These are phyloP conservation scores for Rhododendron ferrugineum DNA, from an alignment of 148 eudicot genomes.

Conservation along the genomic window DNA sequence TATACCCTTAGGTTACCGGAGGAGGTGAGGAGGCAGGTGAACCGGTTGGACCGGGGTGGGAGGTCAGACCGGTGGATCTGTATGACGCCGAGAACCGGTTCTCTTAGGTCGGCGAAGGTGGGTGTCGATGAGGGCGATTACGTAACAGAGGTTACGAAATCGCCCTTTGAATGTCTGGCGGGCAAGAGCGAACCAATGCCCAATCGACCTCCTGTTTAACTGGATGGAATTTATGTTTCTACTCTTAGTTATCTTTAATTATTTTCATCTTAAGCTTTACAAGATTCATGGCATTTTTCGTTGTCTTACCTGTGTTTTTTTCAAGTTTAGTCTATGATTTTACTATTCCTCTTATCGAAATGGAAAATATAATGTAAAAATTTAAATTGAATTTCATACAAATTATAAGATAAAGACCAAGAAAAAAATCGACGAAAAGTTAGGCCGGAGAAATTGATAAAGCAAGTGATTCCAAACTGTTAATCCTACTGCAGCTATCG, in stretches of 20 bases:
- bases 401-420: too few species aligned
- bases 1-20: conserved; percentile 39
- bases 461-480: too few species aligned
- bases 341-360: too few species aligned
- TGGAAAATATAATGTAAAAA: too few species aligned
- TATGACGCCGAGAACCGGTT: conserved; percentile 2
- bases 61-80: conserved; percentile 12
- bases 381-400: too few species aligned
- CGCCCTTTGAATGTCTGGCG: background rate
- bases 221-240: background rate
- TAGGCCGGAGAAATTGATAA: too few species aligned
- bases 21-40: conserved; percentile 21
- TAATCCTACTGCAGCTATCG: too few species aligned
- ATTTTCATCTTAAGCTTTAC: too few species aligned
- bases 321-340: too few species aligned
- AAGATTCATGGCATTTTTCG: too few species aligned
- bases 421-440: too few species aligned
- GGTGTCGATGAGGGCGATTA: background rate
- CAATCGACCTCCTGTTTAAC: background rate
- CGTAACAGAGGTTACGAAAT: background rate
- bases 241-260: background rate
- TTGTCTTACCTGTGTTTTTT: too few species aligned
- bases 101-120: background rate
- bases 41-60: background rate
- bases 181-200: background rate